Base-by-base conservation (phyloP, 495 filamentous ascomycete species). In the Aspergillus asperescens region DNA sequence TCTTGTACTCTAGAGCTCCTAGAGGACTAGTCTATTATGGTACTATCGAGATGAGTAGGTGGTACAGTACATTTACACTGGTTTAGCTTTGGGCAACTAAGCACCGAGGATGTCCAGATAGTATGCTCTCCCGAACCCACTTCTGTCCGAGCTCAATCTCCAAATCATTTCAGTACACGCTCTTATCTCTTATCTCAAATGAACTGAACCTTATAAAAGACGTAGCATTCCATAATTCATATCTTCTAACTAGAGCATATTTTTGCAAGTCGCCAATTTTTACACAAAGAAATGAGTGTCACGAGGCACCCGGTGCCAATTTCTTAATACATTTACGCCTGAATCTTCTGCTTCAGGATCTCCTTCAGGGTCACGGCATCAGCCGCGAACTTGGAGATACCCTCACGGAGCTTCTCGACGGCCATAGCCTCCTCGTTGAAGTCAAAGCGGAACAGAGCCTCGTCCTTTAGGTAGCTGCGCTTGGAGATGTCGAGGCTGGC, bases 401-500 rank as follows among this genome's bases (percentile, higher is more conserved):
- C 93, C 76, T 97, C 91, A 39, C 89, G 84, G 56, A 99, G 82
- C 85, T 99, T 99, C 83, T 96, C 91, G 55, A 94, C 89, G 48
- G 88, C 93, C 93, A 99, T 99, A 55, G 89, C 81, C 68, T 99
- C 89, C 79, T 97, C 93, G 79, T 99, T 99, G 84, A 99, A 94
- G 74, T 91, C 87, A 81, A 95, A 99, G 68, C 93, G 91, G 90
- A 96, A 99, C 27, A 73, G 62, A 42, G 91, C 57, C 79, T 99
- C 94, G 68, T 93, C 77, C 66, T 87, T 78, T 69, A 99, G 82
- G 83, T 97, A 99, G 44, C 73, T 76, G 79, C 86, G 88, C 88
- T 89, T 94, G 70, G 82, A 70, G 64, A 99, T 83, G 72, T 94
- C 70, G 47, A 94, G 80, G 29, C 66, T 64, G 48, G 68, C 41